A percentile compares a stretch with the other conserved stretches of the same genome.
Evolutionary conservation across 2,329 filamentous ascomycete genomes (phyloP).

Genomic region (Fusarium odoratissimum): DNA sequence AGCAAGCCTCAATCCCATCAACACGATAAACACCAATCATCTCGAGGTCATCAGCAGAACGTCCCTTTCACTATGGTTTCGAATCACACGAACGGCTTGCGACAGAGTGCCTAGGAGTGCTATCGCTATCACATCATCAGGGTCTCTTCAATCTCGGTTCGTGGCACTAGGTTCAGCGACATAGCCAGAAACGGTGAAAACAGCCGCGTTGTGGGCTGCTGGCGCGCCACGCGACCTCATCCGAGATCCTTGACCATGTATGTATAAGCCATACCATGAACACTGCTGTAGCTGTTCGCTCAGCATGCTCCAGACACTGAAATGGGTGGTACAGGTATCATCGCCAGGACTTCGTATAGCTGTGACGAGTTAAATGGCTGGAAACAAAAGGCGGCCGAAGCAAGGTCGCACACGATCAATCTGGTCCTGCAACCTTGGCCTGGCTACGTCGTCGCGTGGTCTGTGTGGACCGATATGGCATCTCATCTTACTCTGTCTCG

Average conservation of each 20-base stretch:
- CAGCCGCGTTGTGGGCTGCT: slow-evolving; percentile 18
- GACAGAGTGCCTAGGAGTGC: slow-evolving; percentile 15
- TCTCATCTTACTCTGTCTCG: background rate
- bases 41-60: background rate
- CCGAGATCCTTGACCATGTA: slow-evolving; percentile 33
- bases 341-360: slow-evolving; percentile 11
- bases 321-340: slow-evolving; percentile 6
- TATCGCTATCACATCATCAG: slow-evolving; percentile 20
- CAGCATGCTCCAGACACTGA: slow-evolving; percentile 5
- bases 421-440: background rate
- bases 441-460: slow-evolving; percentile 10
- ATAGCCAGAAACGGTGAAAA: slow-evolving; percentile 34
- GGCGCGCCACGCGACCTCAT: slow-evolving; percentile 25
- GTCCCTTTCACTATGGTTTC: slow-evolving; percentile 14
- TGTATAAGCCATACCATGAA: background rate
- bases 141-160: slow-evolving; percentile 32
- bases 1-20: slow-evolving; percentile 26
- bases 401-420: background rate
- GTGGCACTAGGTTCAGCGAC: slow-evolving; percentile 28
- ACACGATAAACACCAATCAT: slow-evolving; percentile 3
- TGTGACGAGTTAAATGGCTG: slow-evolving; percentile 14
- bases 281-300: slow-evolving; percentile 23
- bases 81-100: background rate
- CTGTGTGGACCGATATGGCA: slow-evolving; percentile 1
- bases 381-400: slow-evolving; percentile 14